Evolutionary conservation across 2,329 filamentous ascomycete genomes (phyloP), one percentile per base, ranked within the genome.

Genomic region (Ceratocystis albifundus): DNA sequence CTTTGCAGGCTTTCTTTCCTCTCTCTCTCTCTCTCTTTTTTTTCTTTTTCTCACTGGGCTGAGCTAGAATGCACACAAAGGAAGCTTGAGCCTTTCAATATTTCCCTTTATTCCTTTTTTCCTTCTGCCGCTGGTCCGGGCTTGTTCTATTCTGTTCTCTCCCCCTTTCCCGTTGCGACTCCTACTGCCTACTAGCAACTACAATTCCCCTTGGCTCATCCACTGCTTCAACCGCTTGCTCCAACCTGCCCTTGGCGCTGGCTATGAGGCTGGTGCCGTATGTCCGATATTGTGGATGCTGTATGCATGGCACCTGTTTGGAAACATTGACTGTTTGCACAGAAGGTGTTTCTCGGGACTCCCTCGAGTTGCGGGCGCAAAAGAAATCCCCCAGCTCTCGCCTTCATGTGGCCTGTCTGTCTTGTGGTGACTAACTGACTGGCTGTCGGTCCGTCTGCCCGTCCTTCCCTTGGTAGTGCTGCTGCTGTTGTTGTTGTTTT

Each of bases 51-150:
- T n/a, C n/a, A 12, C n/a, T 50, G n/a, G 25, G 15, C 55, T 59
- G 15, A 12, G n/a, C 25, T n/a, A 32, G 15, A 32, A 59, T 36
- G 30, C 48, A 15, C 12, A 10, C 10, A 22, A 53, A 59, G n/a
- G 30, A 59, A 59, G 55, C 28, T 32, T 36, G 12, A 59, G 25
- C 55, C 55, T 15, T 53, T 22, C 20, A 22, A 10, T 17, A 53
- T 28, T 25, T 53, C 10, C n/a, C 48, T 50, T 50, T 50, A 25
- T 50, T 50, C n/a, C 48, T 50, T 50, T 50, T 50, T 50, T 50
- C n/a, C 48, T 57, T 57, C 17, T 57, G 22, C 50, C 50, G 50
- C 50, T 55, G 25, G 50, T 25, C 50, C 50, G 50, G 20, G 50
- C 46, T 22, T 22, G 20, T 22, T 22, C 46, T n/a, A 5, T 22